Evolutionary conservation across 2,329 filamentous ascomycete species (phyloP).

Genomic region (Ilyonectria destructans): DNA sequence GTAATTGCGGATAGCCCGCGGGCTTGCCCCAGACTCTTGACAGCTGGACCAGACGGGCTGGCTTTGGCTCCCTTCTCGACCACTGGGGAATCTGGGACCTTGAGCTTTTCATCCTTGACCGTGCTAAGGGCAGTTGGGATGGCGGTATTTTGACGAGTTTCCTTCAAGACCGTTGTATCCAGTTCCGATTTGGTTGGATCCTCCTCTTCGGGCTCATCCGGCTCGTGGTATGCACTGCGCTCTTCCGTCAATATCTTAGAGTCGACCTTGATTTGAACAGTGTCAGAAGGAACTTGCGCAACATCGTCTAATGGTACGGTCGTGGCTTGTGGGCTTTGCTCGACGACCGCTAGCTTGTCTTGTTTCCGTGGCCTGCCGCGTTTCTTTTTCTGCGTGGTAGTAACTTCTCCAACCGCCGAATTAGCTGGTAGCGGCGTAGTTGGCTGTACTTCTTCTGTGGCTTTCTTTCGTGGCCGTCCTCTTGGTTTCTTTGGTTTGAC

Average conservation of each 20-base stretch:
- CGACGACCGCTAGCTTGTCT: conserved; percentile 38
- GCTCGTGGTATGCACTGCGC: not conserved
- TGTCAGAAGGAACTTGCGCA: conserved; percentile 6
- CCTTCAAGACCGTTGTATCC: conserved; percentile 27
- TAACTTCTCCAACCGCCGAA: conserved; percentile 27
- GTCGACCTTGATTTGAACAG: conserved; percentile 10
- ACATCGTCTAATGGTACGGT: not conserved
- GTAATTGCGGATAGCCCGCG: conserved; percentile 40
- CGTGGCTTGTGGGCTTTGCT: conserved; percentile 23
- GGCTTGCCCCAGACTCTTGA: conserved; percentile 33
- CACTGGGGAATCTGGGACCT: conserved; percentile 4
- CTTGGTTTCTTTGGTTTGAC: conserved; percentile 50
- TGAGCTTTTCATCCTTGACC: conserved; percentile 20
- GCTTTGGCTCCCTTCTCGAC: conserved; percentile 24
- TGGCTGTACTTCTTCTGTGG: conserved; percentile 27
- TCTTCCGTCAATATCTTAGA: not conserved
- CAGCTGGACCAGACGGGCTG: not conserved
- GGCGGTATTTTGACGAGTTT: conserved; percentile 27
- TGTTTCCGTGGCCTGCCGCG: conserved; percentile 62
- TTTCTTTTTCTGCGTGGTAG: conserved; percentile 53
- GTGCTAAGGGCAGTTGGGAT: conserved; percentile 6
- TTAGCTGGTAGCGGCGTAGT: conserved; percentile 24
- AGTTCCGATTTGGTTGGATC: not conserved
- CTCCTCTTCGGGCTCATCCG: not conserved
- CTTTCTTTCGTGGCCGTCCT: conserved; percentile 54